These are phyloP conservation scores for Lactifluus volemus DNA, from an alignment of 768 basidiomycete genomes.

Conservation along the genomic window DNA sequence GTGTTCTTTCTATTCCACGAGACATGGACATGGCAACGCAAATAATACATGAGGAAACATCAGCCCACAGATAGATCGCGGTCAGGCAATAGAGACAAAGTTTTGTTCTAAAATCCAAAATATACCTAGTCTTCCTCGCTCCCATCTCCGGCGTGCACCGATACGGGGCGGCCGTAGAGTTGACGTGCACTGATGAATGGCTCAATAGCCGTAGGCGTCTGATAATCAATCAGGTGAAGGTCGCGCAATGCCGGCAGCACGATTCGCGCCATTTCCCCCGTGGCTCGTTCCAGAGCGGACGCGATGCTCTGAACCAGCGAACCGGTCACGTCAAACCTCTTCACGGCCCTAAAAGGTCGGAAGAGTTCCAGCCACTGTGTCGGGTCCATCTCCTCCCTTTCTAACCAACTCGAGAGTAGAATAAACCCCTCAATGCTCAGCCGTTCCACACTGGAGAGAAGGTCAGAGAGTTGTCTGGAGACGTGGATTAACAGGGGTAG, in stretches of 20 bases:
- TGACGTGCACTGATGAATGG: conserved; percentile 4
- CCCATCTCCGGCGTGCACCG: not conserved
- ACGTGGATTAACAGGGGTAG: not conserved
- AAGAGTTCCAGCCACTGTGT: not conserved
- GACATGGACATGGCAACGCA: too few species aligned
- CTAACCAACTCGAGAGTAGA: not conserved
- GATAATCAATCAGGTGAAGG: not conserved
- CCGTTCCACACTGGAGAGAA: not conserved
- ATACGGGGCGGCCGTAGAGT: not conserved
- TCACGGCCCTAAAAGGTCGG: not conserved
- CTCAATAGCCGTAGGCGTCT: not conserved
- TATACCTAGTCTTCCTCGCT: not conserved
- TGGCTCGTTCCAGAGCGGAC: not conserved
- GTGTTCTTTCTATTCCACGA: not conserved
- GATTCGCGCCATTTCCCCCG: conserved; percentile 4
- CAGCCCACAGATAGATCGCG: not conserved
- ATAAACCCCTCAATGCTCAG: not conserved
- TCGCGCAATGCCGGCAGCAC: conserved; percentile 7
- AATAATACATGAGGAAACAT: not conserved
- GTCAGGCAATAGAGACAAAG: not conserved
- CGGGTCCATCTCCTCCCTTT: not conserved
- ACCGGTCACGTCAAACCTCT: not conserved
- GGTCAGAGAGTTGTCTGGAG: not conserved
- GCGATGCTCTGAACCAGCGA: not conserved
- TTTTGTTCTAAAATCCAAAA: not conserved